A percentile compares a stretch with the other conserved stretches of the same genome.
Conservation (phyloP, 176 grass and related monocot species). For the Dendrocalamus sinicus region DNA sequence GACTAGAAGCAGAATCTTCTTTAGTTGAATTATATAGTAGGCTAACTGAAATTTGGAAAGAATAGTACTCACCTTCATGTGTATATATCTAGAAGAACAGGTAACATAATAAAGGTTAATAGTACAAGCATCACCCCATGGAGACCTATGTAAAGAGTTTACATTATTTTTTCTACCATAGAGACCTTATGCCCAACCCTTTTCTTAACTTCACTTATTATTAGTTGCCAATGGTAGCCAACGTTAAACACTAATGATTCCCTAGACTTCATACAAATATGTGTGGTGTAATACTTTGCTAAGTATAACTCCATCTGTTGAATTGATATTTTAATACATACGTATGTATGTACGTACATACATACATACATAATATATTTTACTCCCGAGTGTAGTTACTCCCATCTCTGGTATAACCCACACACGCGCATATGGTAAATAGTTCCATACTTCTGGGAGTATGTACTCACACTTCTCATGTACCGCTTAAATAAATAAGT, state of each 20-base stretch:
- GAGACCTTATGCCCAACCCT: neutral
- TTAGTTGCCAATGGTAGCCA: neutral
- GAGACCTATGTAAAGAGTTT: neutral
- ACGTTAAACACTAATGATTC: neutral
- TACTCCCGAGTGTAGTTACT: too few species aligned
- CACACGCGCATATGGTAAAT: too few species aligned
- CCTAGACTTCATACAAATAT: neutral
- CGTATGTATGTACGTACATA: too few species aligned
- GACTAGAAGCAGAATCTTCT: neutral
- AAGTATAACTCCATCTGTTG: neutral
- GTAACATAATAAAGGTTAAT: neutral
- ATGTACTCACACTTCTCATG: too few species aligned
- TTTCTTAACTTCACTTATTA: constrained; percentile 5
- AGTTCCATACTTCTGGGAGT: too few species aligned
- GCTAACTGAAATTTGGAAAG: neutral
- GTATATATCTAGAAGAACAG: neutral
- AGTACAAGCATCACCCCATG: neutral
- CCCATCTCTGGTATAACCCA: too few species aligned
- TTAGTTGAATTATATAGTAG: neutral
- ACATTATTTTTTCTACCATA: constrained; percentile 8
- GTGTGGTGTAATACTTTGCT: neutral
- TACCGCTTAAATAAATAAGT: too few species aligned
- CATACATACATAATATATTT: too few species aligned
- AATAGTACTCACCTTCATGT: neutral
- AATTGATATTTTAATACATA: neutral